Conservation (phyloP, 1,284 basidiomycete genomes). For the Hemileia vastatrix region DNA sequence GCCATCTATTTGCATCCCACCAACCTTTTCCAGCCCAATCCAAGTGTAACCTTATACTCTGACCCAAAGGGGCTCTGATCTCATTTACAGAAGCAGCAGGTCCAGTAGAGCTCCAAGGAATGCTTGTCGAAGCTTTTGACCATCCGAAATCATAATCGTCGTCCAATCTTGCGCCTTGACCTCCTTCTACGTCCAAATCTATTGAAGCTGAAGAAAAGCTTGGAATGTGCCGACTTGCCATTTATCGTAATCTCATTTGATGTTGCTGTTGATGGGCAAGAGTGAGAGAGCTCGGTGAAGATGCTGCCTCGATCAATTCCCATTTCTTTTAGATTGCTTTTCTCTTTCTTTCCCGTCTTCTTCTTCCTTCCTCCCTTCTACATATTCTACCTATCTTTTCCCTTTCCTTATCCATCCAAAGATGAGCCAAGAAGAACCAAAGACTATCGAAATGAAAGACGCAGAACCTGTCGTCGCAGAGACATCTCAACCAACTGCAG, state of each 20-base stretch:
- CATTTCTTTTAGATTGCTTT: not conserved
- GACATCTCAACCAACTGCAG: not conserved
- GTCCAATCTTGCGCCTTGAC: slow-evolving; percentile 28
- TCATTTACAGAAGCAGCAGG: slow-evolving; percentile 31
- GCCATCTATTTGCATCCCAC: too few relatives aligned
- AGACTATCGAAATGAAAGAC: not conserved
- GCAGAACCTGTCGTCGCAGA: not conserved
- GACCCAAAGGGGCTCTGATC: slow-evolving; percentile 23
- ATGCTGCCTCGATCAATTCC: not conserved
- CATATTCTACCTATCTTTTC: not conserved
- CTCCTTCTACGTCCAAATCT: slow-evolving; percentile 40
- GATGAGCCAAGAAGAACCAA: not conserved
- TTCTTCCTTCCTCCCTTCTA: not conserved
- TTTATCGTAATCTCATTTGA: not conserved
- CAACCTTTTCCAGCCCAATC: too few relatives aligned
- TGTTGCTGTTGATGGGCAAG: not conserved
- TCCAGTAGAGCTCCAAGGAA: slow-evolving; percentile 37
- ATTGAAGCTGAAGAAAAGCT: slow-evolving; percentile 25
- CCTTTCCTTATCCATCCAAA: not conserved
- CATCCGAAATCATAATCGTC: slow-evolving; percentile 37
- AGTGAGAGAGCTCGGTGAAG: not conserved
- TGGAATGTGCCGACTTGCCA: not conserved
- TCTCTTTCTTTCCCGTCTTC: not conserved
- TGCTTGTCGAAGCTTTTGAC: slow-evolving; percentile 18
- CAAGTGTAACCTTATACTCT: slow-evolving; percentile 29